Base-by-base conservation (phyloP, 768 basidiomycete species). In the Phanerodontia chrysosporium region DNA sequence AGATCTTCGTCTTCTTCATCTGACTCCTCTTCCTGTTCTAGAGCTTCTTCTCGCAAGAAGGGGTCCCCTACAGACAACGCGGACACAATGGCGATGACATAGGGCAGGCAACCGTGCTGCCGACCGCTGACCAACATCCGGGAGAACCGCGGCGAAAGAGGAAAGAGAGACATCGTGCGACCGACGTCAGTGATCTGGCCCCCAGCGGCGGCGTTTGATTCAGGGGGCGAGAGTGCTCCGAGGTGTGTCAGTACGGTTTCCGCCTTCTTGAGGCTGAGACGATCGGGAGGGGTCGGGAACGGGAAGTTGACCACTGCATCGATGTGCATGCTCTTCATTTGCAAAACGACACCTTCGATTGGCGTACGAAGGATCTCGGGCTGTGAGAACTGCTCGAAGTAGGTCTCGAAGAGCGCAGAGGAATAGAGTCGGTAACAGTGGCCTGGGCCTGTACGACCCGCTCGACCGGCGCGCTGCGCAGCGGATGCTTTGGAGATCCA, bases 301-400 rank as follows among this genome's bases (percentile, higher is more conserved):
- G 97, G 97, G 72, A 99, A 99, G 75, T 98, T 98, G 65, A 92
- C 80, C 39, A 98, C 93, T 1, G 92, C 81, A 67, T 98, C 95
- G 59, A 99, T 96, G 68, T 96, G 92, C 95, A 99, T 98, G 71
- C 86, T 87, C 78, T 99, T 99, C 96, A 99, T 98, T 72, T 98
- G 95, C 30, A 98, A 78, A 9, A 98, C 91, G 24, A 98, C 88
- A 1, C 95, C 95, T 66, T 98, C 97, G 64, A 98, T 96, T 0
- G 97, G 95, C 77, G 92, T 94, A 24, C 95, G 89, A 45, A 94
- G 80, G 57, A 98, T 95, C 72, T 99, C 97, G 1, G 97, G 97
- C 58, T 84, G 76, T 0, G 92, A 81, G 72, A 96, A 96, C 58
- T 84, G 74, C 30, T 90, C 87, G 68, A 98, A 96, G 72, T 96